Conservation (phyloP, 1,139 yeast genomes). For the Zygotorulaspora mrakii region DNA sequence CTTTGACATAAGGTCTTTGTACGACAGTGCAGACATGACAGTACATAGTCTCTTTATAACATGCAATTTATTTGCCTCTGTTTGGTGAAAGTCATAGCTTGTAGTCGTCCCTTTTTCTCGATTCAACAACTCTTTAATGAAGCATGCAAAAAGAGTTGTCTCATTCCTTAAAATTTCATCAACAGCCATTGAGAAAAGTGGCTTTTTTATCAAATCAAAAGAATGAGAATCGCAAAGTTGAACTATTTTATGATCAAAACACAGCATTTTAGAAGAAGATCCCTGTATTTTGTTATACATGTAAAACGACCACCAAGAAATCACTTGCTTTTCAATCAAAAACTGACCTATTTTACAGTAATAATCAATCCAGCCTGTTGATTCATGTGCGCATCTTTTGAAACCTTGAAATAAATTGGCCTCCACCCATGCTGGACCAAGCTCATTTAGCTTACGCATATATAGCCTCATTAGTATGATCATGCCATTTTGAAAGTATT, state of each 20-base stretch:
- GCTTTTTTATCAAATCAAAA: slow-evolving; percentile 23
- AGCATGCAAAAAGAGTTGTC: slow-evolving; percentile 15
- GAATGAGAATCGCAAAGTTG: slow-evolving; percentile 27
- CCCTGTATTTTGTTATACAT: slow-evolving; percentile 26
- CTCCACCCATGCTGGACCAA: slow-evolving; percentile 29
- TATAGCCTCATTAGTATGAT: slow-evolving; percentile 18
- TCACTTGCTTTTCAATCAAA: slow-evolving; percentile 20
- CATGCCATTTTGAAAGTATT: slow-evolving; percentile 5
- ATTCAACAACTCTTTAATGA: slow-evolving; percentile 17
- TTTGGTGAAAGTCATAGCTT: slow-evolving; percentile 4
- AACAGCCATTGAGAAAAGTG: slow-evolving; percentile 20
- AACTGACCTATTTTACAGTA: slow-evolving; percentile 29
- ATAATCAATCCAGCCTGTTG: slow-evolving; percentile 21
- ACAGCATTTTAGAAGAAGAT: slow-evolving; percentile 14
- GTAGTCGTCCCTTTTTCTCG: slow-evolving; percentile 17
- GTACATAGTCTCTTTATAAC: slow-evolving; percentile 17
- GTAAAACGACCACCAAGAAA: slow-evolving; percentile 35
- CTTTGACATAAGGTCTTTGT: slow-evolving; percentile 16
- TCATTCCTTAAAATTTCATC: slow-evolving; percentile 17
- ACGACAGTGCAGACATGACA: slow-evolving; percentile 15
- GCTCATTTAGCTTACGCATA: slow-evolving; percentile 14
- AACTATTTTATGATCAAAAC: slow-evolving; percentile 22
- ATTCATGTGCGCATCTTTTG: slow-evolving; percentile 17
- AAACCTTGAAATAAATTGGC: slow-evolving; percentile 25
- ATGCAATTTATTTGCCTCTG: slow-evolving; percentile 9